Evolutionary conservation across 2,329 filamentous ascomycete genomes (phyloP), one percentile per base, ranked within the genome.

Genomic region (Ascochyta fabae): DNA sequence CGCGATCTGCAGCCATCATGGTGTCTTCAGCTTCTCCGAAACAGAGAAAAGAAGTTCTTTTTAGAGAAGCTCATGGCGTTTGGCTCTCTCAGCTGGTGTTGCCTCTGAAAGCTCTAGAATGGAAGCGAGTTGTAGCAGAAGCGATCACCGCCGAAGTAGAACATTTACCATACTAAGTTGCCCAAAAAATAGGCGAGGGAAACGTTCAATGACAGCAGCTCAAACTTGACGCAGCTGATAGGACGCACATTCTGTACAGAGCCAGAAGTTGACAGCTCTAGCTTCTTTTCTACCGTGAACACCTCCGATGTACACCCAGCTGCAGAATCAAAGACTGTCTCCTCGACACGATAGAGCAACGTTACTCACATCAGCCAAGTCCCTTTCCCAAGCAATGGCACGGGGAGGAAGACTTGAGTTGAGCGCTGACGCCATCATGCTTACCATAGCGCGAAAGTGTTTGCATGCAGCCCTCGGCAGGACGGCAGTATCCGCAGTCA

Each of bases 1-100:
- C 47, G 47, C 27, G n/a, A 56, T 56, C 22, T 41, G 31, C 16
- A 38, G 42, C 41, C 31, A 43, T 31, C 42, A 47, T 56, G 40
- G 36, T 50, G 42, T 38, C 36, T 56, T 46, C 15, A 39, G 19
- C n/a, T 12, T 29, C 24, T 23, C 12, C 23, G 10, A 12, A n/a
- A 34, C 15, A 33, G 5, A 27, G 16, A 22, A 12, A 12, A 16
- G 12, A 27, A 41, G 13, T 1, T 16, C 16, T 27, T 4, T n/a
- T 9, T 4, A 26, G 0, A 26, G 22, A 39, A 24, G 36, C 29
- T 6, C 29, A 15, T 31, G 29, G 10, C 12, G 29, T 15, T 6
- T 31, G 29, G 12, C 13, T 15, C 29, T 31, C 10, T 13, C 29
- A 31, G 29, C 27, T 10, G 12, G 8, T 9, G 27, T 13, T 15